Evolutionary conservation across 441 rosid species (phyloP), one percentile per base, ranked within the genome.

Genomic region (Populus hybrid): DNA sequence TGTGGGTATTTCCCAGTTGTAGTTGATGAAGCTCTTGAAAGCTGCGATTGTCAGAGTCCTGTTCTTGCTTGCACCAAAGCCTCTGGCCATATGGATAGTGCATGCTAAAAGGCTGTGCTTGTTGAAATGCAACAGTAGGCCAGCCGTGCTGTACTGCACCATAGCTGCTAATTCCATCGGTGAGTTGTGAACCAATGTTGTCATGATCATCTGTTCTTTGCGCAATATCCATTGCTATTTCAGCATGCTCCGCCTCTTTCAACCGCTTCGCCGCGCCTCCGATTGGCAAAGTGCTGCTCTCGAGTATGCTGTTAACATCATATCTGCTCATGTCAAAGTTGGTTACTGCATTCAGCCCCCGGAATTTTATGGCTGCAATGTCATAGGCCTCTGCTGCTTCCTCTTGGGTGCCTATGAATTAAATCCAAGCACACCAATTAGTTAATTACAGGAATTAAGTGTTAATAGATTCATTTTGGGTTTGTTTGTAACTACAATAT

Each of bases 381-480:
- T 95, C 99, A 70, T 95, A 95, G 6, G 98, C 99, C 81, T 95
- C 98, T 9, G 98, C 99, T 40, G 99, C 99, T 76, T 95, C 99
- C 84, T 94, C 98, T 82, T 95, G 97, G 0, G 99, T 94, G 78
- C 97, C 98, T 95, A n/a, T 46, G 14, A 3, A 9, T 61, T 21
- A 21, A 63, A 63, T 1, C 14, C 28, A 63, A 14, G 6, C 57
- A 14, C 20, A 14, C 1, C 20, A 46, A 1, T 46, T 4, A 63
- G 23, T 63, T 21, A 63, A 63, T 63, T 21, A 1, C 28, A 63
- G 66, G 66, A 61, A 21, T 21, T 21, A 0, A 10, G 28, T 4
- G 4, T 40, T 40, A 3, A 40, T 36, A 36, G 0, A 34, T 34
- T 34, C 0, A 6, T 34, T 6, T 34, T 34, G 5, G 32, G 7